phyloP scores from a whole-genome alignment of 306 rosid genomes.

The Pterocarpus santalinus region DNA sequence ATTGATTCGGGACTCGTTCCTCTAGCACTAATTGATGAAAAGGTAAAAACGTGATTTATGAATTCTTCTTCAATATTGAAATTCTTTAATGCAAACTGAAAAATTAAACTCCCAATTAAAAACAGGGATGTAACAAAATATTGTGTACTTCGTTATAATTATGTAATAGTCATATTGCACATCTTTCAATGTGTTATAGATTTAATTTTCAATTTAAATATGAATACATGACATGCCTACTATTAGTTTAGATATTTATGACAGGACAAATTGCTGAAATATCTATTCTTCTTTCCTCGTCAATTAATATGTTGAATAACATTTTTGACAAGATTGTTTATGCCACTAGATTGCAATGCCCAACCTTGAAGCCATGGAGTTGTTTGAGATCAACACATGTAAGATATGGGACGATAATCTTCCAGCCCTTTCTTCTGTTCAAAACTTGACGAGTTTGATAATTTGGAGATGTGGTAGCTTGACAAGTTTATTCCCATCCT shows the following conservation, averaged over 20 bases:
- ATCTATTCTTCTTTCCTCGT: not conserved
- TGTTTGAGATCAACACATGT: not conserved
- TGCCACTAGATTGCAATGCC: slow-evolving; percentile 13
- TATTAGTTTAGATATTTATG: no score
- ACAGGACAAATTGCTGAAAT: no score
- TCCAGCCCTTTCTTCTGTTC: not conserved
- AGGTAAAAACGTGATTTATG: not conserved
- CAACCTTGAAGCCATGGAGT: not conserved
- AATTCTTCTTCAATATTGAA: not conserved
- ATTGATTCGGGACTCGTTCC: not conserved
- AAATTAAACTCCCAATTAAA: no score
- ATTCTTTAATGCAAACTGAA: no score
- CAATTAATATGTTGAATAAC: not conserved
- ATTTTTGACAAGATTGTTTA: not conserved
- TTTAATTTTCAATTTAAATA: not conserved
- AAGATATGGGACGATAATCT: slow-evolving; percentile 25
- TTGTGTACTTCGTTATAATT: not conserved
- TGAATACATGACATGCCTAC: no score
- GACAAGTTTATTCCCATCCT: no score
- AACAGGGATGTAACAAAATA: not conserved
- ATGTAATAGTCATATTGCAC: not conserved
- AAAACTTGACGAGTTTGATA: not conserved
- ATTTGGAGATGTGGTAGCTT: not conserved
- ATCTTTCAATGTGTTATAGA: not conserved
- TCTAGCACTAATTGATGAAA: not conserved